Conservation (phyloP, 345 rosid genomes). For the Arabis alpina region DNA sequence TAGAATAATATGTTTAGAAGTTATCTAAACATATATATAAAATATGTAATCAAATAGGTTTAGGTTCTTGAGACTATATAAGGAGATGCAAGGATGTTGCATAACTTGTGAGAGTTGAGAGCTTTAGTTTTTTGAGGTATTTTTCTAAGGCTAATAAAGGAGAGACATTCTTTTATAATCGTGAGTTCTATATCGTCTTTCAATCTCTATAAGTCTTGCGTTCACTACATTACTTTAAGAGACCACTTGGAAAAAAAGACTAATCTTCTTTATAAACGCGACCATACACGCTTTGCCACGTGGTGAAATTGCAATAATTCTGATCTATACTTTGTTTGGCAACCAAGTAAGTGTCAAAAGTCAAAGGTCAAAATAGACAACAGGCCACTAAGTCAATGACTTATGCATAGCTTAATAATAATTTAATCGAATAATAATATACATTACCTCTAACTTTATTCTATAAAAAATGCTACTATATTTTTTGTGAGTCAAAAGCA, state of each 20-base stretch:
- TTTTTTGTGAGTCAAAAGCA: constrained; percentile 7
- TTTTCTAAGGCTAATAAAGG: too few species aligned
- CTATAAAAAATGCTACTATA: not conserved
- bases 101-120: too few species aligned
- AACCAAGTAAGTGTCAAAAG: constrained; percentile 23
- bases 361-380: constrained; percentile 25
- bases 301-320: not conserved
- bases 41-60: too few species aligned
- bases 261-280: not conserved
- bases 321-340: constrained; percentile 26
- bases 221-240: too few species aligned
- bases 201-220: too few species aligned
- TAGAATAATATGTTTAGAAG: too few species aligned
- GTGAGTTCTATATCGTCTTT: too few species aligned
- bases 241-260: not conserved
- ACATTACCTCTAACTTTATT: not conserved
- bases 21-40: too few species aligned
- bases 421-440: not conserved
- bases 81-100: too few species aligned
- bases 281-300: not conserved
- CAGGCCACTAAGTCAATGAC: not conserved
- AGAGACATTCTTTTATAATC: too few species aligned
- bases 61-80: too few species aligned
- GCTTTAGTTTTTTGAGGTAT: too few species aligned
- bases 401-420: not conserved